These are phyloP conservation scores for Suhomyces emberorum DNA, from an alignment of 805 yeast genomes.

Conservation along the genomic window DNA sequence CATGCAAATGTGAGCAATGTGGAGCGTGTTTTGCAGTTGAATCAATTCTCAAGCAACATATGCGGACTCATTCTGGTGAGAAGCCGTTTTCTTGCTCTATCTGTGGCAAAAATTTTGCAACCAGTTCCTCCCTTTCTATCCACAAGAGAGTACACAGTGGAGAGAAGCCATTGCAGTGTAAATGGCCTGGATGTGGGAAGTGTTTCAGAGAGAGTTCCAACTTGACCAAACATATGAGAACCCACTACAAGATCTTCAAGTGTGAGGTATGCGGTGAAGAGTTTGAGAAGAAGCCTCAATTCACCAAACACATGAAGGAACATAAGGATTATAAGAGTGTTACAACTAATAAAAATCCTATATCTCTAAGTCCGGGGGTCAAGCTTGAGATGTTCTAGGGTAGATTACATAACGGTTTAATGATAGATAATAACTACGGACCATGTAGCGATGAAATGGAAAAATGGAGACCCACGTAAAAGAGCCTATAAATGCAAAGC, in stretches of 20 bases:
- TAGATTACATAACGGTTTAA: too few relatives aligned
- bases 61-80: constrained; percentile 84
- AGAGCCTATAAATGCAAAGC: too few relatives aligned
- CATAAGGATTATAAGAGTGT: too few relatives aligned
- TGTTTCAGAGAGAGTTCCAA: constrained; percentile 87
- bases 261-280: constrained; percentile 53
- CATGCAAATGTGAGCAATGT: constrained; percentile 70
- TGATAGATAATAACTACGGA: too few relatives aligned
- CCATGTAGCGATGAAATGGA: too few relatives aligned
- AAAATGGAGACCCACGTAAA: too few relatives aligned
- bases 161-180: constrained; percentile 79
- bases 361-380: too few relatives aligned
- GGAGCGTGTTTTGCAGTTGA: constrained; percentile 72
- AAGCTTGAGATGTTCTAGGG: too few relatives aligned
- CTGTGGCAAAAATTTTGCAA: constrained; percentile 79
- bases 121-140: constrained; percentile 76
- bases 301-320: constrained; percentile 34
- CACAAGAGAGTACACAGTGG: constrained; percentile 89
- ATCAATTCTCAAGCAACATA: constrained; percentile 74
- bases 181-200: constrained; percentile 76
- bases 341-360: too few relatives aligned
- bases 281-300: constrained; percentile 45
- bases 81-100: constrained; percentile 72
- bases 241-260: constrained; percentile 55
- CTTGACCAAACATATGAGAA: constrained; percentile 81